Evolutionary conservation across 768 basidiomycete genomes (phyloP).

Genomic region (Coprinopsis cinerea): DNA sequence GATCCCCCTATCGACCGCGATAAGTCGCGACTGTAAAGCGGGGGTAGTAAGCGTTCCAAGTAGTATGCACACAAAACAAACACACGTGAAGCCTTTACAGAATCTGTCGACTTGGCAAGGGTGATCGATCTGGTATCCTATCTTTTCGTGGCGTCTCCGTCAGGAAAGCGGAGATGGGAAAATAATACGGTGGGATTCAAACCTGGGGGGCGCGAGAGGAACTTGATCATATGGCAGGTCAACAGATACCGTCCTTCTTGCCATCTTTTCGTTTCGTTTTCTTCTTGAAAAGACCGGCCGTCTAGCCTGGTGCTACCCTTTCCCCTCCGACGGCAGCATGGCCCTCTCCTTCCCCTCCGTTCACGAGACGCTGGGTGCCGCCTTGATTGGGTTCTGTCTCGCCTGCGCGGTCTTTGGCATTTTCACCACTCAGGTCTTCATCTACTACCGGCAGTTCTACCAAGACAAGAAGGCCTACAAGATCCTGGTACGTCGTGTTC

Average conservation of each 20-base stretch:
- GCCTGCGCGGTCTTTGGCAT: conserved; percentile 36
- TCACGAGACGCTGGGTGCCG: conserved; percentile 35
- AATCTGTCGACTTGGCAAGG: no score
- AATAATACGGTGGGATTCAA: no score
- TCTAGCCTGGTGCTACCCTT: neutral
- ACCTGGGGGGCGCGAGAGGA: no score
- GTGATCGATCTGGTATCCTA: no score
- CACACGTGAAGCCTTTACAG: no score
- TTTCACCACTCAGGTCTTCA: conserved; percentile 30
- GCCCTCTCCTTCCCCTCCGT: conserved; percentile 15
- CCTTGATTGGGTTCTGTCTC: conserved; percentile 32
- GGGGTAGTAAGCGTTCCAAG: no score
- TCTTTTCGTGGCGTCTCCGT: no score
- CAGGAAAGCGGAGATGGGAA: no score
- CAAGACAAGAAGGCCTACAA: conserved; percentile 30
- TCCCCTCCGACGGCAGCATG: neutral
- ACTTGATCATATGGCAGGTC: no score
- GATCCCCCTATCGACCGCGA: no score
- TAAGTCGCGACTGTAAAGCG: no score
- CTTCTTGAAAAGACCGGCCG: neutral
- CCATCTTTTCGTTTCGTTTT: neutral
- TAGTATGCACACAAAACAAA: no score
- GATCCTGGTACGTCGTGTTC: conserved; percentile 20
- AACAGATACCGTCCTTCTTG: neutral
- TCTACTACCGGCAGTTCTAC: conserved; percentile 35